Evolutionary conservation across 371 early-diverging fungal genomes (phyloP).

Genomic region (Mortierella sp.): DNA sequence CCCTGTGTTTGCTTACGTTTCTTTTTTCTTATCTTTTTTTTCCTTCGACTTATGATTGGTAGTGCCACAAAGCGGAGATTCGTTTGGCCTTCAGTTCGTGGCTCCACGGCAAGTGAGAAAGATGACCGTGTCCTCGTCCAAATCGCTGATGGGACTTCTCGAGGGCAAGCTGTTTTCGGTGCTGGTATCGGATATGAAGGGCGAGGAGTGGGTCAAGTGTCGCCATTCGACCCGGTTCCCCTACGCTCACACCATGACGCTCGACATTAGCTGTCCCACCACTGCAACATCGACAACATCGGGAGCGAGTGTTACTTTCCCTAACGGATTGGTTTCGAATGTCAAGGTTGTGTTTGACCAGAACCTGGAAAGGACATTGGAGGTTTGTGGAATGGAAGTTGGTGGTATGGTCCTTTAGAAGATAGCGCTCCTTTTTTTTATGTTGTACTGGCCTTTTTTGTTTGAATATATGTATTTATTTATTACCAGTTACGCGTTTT

Average conservation of each 20-base stretch:
- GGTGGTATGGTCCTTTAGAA: slow-evolving; percentile 44
- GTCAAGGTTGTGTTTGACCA: slow-evolving; percentile 45
- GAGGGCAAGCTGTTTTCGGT: slow-evolving; percentile 10
- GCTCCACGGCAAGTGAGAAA: slow-evolving; percentile 40
- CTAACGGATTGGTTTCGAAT: slow-evolving; percentile 23
- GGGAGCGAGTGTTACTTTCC: background rate
- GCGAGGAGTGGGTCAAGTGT: slow-evolving; percentile 30
- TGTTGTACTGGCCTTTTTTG: background rate
- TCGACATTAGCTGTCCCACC: slow-evolving; percentile 43
- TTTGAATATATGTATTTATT: background rate
- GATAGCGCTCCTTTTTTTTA: background rate
- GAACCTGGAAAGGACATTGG: slow-evolving; percentile 40
- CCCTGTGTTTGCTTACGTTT: slow-evolving; percentile 10
- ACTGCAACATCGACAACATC: background rate
- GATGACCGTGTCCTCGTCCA: background rate
- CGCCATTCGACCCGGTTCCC: slow-evolving; percentile 44
- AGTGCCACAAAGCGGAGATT: slow-evolving; percentile 64
- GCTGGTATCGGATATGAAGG: background rate
- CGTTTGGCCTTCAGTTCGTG: slow-evolving; percentile 67
- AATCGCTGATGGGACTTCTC: background rate
- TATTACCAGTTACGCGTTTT: background rate
- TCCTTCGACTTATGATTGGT: background rate
- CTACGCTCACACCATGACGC: slow-evolving; percentile 28
- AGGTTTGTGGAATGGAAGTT: slow-evolving; percentile 51
- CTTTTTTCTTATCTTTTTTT: background rate